Percentiles rank a stretch among this genome's conserved stretches.
Evolutionary conservation across 495 filamentous ascomycete species (phyloP).

Genomic region (Xeromyces bisporus): DNA sequence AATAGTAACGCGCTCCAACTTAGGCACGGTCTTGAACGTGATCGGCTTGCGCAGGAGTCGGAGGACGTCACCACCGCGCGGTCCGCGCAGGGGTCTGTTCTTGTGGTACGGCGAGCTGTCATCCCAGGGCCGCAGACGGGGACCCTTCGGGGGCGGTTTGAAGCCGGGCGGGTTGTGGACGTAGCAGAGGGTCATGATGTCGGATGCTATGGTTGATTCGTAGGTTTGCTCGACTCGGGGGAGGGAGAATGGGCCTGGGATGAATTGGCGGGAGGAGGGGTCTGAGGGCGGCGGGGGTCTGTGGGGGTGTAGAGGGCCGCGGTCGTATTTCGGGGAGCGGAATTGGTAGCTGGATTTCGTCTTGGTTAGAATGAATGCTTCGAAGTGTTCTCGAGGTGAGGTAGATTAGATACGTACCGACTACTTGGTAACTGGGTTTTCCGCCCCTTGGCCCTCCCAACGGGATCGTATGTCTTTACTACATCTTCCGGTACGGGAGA

Average conservation of each 20-base stretch:
- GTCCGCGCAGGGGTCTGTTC: constrained; percentile 68
- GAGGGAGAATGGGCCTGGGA: constrained; percentile 83
- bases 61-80: constrained; percentile 53
- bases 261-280: constrained; percentile 70
- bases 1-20: constrained; percentile 63
- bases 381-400: not conserved
- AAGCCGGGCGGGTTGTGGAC: constrained; percentile 64
- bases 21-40: constrained; percentile 71
- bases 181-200: constrained; percentile 81
- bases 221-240: constrained; percentile 84
- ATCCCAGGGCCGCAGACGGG: constrained; percentile 75
- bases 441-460: constrained; percentile 32
- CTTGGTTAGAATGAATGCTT: not conserved
- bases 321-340: constrained; percentile 80
- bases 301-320: constrained; percentile 83
- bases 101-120: constrained; percentile 84
- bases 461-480: constrained; percentile 38
- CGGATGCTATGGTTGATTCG: constrained; percentile 68
- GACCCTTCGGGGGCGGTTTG: constrained; percentile 37
- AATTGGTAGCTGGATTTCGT: constrained; percentile 59
- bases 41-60: constrained; percentile 59
- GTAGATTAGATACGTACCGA: constrained; percentile 32
- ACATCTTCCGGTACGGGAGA: constrained; percentile 10
- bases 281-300: constrained; percentile 72
- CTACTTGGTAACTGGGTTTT: constrained; percentile 44